Base-by-base conservation (phyloP, 768 basidiomycete species). In the Rhodotorula diobovata region DNA sequence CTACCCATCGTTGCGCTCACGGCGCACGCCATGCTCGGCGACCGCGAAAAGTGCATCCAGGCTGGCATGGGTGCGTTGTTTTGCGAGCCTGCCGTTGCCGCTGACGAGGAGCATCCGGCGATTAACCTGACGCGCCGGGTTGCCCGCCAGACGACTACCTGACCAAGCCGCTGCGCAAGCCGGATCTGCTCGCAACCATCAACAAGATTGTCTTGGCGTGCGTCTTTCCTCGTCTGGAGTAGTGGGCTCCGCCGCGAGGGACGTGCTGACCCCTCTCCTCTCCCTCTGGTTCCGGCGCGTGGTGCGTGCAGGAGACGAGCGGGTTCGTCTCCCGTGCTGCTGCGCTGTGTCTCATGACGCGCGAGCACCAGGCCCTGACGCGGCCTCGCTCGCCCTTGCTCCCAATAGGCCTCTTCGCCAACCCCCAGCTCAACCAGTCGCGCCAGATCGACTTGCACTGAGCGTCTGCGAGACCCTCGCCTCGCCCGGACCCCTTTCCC, bases 21-120 rank as follows among this genome's bases (percentile, higher is more conserved):
- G 2, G 95, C 95, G 6, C 95, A 99, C 81, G 95, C 95, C 61
- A 97, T 94, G 93, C 91, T 93, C 76, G 93, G 93, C 76, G 89
- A 89, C 76, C 84, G 88, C 57, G 89, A 90, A 78, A 83, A 88
- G 70, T 90, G 87, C 77, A 80, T 89, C 78, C 85, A 88, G 78
- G 88, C 88, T 25, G 88, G 88, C 71, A 88, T 88, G 88, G 83
- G 82, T 77, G 51, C 34, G 77, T 62, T n/a, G n/a, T n/a, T n/a
- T n/a, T n/a, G n/a, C n/a, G n/a, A n/a, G n/a, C n/a, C 25, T n/a
- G 11, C 20, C 12, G 4, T 30, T n/a, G n/a, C n/a, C n/a, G n/a
- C n/a, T n/a, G n/a, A n/a, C n/a, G n/a, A n/a, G n/a, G n/a, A n/a
- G n/a, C n/a, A n/a, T n/a, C n/a, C n/a, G n/a, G n/a, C n/a, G n/a